Evolutionary conservation across 345 rosid genomes (phyloP).

Genomic region (Leavenworthia alabamica): DNA sequence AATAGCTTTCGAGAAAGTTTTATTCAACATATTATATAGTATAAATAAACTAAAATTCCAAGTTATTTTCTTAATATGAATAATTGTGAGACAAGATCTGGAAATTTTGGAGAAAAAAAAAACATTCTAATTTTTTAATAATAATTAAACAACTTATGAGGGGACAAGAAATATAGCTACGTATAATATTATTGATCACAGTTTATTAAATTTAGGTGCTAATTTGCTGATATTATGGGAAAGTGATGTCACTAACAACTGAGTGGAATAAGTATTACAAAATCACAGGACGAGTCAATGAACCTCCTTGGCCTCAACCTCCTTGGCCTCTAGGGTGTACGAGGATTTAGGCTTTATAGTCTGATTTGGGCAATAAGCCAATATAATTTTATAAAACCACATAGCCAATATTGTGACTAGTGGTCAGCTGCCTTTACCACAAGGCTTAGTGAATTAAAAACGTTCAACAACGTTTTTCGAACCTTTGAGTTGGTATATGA

Average conservation of each 20-base stretch:
- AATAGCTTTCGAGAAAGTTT: not conserved
- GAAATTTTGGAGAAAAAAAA: not conserved
- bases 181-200: not conserved
- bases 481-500: not conserved
- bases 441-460: not conserved
- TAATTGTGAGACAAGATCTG: not conserved
- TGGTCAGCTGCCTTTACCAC: not conserved
- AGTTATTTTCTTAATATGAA: not conserved
- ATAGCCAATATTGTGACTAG: not conserved
- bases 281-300: not conserved
- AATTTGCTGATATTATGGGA: not conserved
- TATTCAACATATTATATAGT: not conserved
- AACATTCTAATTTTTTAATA: too few relatives aligned
- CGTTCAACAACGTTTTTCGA: not conserved
- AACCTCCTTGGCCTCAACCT: not conserved
- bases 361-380: not conserved
- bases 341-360: not conserved
- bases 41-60: not conserved
- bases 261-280: not conserved
- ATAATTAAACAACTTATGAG: not conserved
- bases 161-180: not conserved
- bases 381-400: not conserved
- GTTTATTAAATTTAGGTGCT: not conserved
- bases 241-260: not conserved
- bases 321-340: not conserved